Evolutionary conservation across 495 filamentous ascomycete genomes (phyloP).

Genomic region (Penicillium simplicissimum): DNA sequence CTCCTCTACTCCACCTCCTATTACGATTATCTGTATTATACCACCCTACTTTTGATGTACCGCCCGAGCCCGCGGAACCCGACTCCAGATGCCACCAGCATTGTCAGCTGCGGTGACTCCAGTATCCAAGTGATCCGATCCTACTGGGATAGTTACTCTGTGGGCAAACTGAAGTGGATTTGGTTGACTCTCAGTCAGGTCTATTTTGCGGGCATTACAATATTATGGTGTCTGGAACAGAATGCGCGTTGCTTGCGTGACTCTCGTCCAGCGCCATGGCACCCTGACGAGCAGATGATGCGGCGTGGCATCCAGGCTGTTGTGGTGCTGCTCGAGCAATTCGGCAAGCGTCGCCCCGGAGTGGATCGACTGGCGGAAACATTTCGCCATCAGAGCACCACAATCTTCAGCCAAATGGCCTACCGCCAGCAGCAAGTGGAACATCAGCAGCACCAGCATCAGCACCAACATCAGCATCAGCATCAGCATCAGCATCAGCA

Average conservation of each 20-base stretch:
- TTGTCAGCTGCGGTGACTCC: conserved; percentile 51
- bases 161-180: conserved; percentile 55
- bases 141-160: conserved; percentile 51
- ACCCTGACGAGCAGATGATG: conserved; percentile 49
- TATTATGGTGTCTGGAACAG: conserved; percentile 51
- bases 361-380: conserved; percentile 49
- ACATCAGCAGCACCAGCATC: conserved; percentile 28
- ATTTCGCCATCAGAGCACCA: conserved; percentile 48
- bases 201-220: conserved; percentile 53
- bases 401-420: conserved; percentile 48
- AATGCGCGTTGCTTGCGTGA: conserved; percentile 49
- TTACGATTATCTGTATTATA: conserved; percentile 54
- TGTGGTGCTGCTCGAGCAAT: conserved; percentile 50
- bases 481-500: conserved; percentile 23
- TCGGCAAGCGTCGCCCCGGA: conserved; percentile 49
- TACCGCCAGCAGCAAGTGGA: conserved; percentile 38
- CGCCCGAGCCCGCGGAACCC: conserved; percentile 52
- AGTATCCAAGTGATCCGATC: conserved; percentile 52
- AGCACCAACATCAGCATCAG: conserved; percentile 19
- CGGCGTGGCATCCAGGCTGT: conserved; percentile 48
- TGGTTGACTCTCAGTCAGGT: conserved; percentile 56
- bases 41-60: conserved; percentile 52
- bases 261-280: conserved; percentile 39
- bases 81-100: conserved; percentile 42
- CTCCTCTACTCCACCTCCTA: conserved; percentile 51